These are phyloP conservation scores for Pseudogymnoascus sp. DNA, from an alignment of 2,329 filamentous ascomycete genomes.

Conservation along the genomic window DNA sequence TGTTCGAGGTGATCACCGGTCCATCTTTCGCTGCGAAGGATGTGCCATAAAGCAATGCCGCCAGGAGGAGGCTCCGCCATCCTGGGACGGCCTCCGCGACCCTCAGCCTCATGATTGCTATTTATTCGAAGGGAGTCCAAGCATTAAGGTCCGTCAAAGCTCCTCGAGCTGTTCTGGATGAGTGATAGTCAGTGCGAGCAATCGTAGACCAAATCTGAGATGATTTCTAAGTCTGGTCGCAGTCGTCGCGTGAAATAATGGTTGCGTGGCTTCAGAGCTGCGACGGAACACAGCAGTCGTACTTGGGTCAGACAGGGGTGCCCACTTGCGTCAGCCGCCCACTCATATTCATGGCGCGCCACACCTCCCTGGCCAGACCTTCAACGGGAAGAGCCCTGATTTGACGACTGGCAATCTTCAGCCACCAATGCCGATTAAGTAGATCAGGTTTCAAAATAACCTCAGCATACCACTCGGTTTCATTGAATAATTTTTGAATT, in stretches of 20 bases:
- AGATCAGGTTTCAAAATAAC: not conserved
- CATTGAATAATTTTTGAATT: not conserved
- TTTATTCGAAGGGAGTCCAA: constrained; percentile 18
- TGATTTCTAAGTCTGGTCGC: not conserved
- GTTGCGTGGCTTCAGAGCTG: constrained; percentile 11
- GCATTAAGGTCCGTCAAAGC: constrained; percentile 25
- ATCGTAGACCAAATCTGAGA: not conserved
- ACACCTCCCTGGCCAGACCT: not conserved
- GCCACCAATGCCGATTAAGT: not conserved
- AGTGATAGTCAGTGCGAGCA: not conserved
- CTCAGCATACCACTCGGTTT: not conserved
- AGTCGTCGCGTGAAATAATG: not conserved
- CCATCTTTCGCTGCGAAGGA: constrained; percentile 28
- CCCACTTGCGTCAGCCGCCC: constrained; percentile 3
- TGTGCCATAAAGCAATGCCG: constrained; percentile 22
- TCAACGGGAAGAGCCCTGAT: constrained; percentile 1
- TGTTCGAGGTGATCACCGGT: constrained; percentile 59
- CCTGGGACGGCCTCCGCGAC: constrained; percentile 17
- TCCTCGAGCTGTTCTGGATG: constrained; percentile 9
- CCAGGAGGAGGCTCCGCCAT: constrained; percentile 27
- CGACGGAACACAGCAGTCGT: not conserved
- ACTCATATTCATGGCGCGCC: constrained; percentile 3
- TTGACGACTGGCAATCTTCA: not conserved
- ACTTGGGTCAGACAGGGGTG: not conserved
- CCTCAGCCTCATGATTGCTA: constrained; percentile 30